Evolutionary conservation across 768 basidiomycete genomes (phyloP), one percentile per base, ranked within the genome.

Genomic region (Leccinum fibrillosum): DNA sequence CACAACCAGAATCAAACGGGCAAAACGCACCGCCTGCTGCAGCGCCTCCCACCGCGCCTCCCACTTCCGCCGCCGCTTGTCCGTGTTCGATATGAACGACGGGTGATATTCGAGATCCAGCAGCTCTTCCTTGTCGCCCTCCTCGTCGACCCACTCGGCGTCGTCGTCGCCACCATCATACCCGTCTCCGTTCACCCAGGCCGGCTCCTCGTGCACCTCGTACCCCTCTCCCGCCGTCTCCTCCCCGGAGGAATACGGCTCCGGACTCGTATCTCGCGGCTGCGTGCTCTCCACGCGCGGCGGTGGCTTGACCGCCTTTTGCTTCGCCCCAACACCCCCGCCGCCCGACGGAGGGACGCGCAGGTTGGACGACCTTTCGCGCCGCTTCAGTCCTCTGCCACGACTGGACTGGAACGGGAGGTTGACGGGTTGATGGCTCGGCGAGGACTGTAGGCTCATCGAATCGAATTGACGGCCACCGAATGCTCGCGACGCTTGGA

Each of bases 71-170:
- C 86, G 79, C 51, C 90, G 74, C 70, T 87, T 89, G 64, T 86
- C 85, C 53, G 81, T 70, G 66, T 85, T 86, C 55, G 77, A 79
- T 51, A 92, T 77, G 66, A 81, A 92, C 54, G 78, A 76, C 9
- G 88, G 89, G 69, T 92, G 90, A 65, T 82, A 91, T 63, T 92
- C 89, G 54, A 92, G 74, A 47, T 90, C 85, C 53, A 91, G 69
- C 57, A 92, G 62, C 65, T 91, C 90, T 23, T 88, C 84, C 23
- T 81, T 83, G 59, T 88, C 88, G 4, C 78, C 81, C 25, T 86
- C 86, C 21, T 91, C 89, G 60, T 89, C 87, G 54, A 90, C 85
- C 59, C 90, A 76, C 82, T 90, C 90, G 1, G 73, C 81, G 6
- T 80, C 77, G 39, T 80, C 81, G 2, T 48, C 47, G 1, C 5